These are phyloP conservation scores for Scedosporium aurantiacum DNA, from an alignment of 2,329 filamentous ascomycete species.

Conservation along the genomic window DNA sequence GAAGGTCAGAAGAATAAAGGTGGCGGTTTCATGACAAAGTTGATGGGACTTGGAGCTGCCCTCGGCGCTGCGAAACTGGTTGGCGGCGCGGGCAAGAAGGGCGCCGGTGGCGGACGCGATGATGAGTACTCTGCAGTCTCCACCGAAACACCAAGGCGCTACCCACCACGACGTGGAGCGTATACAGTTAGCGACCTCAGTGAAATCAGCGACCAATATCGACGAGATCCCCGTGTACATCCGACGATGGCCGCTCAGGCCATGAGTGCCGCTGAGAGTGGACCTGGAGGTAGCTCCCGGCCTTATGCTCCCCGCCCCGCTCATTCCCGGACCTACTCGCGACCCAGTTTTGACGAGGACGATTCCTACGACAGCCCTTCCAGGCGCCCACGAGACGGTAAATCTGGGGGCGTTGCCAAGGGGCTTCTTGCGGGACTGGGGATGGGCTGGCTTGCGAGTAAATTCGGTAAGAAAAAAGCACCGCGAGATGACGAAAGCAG, in stretches of 20 bases:
- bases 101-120: slow-evolving; percentile 35
- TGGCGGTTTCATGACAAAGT: slow-evolving; percentile 48
- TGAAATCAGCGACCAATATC: slow-evolving; percentile 30
- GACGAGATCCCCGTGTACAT: slow-evolving; percentile 14
- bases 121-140: slow-evolving; percentile 54
- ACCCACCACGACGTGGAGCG: slow-evolving; percentile 23
- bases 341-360: slow-evolving; percentile 29
- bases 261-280: slow-evolving; percentile 32
- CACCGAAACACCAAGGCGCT: slow-evolving; percentile 46
- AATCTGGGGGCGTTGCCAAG: slow-evolving; percentile 41
- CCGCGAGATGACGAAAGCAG: slow-evolving; percentile 37
- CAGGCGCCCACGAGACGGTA: slow-evolving; percentile 33
- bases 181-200: slow-evolving; percentile 39
- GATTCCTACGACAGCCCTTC: slow-evolving; percentile 40
- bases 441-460: slow-evolving; percentile 57
- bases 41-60: slow-evolving; percentile 49
- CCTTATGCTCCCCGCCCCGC: slow-evolving; percentile 35
- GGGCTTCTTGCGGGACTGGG: slow-evolving; percentile 51
- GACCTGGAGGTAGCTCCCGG: slow-evolving; percentile 21
- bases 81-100: slow-evolving; percentile 46
- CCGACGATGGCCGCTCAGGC: slow-evolving; percentile 19
- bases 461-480: slow-evolving; percentile 43
- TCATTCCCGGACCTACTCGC: slow-evolving; percentile 30
- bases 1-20: slow-evolving; percentile 21
- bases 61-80: slow-evolving; percentile 52